Evolutionary conservation across 148 eudicot genomes (phyloP).

Genomic region (Dianthus caryophyllus): DNA sequence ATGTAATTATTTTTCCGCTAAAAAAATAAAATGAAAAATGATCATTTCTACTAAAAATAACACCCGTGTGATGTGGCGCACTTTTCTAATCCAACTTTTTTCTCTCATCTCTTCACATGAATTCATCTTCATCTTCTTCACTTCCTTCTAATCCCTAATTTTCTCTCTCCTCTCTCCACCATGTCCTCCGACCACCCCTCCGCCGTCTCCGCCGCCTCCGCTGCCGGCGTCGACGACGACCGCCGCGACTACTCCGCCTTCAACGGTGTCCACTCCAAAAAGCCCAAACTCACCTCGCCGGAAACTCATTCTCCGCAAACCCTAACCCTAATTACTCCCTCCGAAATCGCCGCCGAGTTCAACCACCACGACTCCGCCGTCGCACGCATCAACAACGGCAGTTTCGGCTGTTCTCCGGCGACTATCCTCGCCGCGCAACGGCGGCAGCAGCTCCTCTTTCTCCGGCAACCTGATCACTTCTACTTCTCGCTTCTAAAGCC

Average conservation of each 20-base stretch:
- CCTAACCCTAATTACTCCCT: slow-evolving; percentile 32
- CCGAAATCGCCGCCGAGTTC: slow-evolving; percentile 54
- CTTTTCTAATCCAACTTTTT: slow-evolving; percentile 3
- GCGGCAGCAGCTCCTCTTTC: slow-evolving; percentile 48
- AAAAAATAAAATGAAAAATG: too few species aligned
- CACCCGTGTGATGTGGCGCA: slow-evolving; percentile 20
- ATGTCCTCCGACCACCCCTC: slow-evolving; percentile 38
- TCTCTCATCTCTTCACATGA: not conserved
- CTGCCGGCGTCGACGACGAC: slow-evolving; percentile 11
- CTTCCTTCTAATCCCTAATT: slow-evolving; percentile 1
- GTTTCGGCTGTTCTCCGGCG: slow-evolving; percentile 79
- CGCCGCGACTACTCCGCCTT: slow-evolving; percentile 23
- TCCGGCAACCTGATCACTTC: slow-evolving; percentile 70
- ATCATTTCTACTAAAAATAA: too few species aligned
- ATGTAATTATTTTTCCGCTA: too few species aligned
- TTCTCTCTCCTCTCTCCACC: not conserved
- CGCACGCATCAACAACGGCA: slow-evolving; percentile 88
- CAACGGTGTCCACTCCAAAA: slow-evolving; percentile 31
- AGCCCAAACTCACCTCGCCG: slow-evolving; percentile 26
- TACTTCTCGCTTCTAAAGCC: slow-evolving; percentile 59
- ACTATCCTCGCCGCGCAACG: slow-evolving; percentile 57
- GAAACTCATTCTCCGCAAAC: slow-evolving; percentile 6
- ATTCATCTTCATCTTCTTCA: slow-evolving; percentile 1
- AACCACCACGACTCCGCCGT: slow-evolving; percentile 59
- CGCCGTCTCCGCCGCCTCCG: not conserved